Percentiles rank a stretch among this genome's conserved stretches.
Evolutionary conservation across 2,329 filamentous ascomycete genomes (phyloP).

Genomic region (Didymella exigua): DNA sequence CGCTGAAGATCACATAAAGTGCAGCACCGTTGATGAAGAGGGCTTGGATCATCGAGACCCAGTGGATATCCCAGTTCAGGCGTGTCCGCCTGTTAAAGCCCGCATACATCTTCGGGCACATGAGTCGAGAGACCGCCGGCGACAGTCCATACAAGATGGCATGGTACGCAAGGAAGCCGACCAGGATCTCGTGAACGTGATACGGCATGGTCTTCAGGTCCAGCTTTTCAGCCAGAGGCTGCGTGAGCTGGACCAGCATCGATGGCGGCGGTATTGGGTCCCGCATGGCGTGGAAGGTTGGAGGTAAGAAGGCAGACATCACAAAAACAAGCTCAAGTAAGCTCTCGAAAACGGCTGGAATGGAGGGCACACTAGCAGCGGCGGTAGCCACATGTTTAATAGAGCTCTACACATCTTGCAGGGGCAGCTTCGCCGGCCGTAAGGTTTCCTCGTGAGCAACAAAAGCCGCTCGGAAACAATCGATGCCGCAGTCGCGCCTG

Average conservation of each 20-base stretch:
- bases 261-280: conserved; percentile 71
- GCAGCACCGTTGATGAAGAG: conserved; percentile 72
- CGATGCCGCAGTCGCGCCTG: conserved; percentile 18
- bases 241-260: conserved; percentile 60
- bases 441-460: conserved; percentile 16
- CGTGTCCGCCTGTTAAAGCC: conserved; percentile 66
- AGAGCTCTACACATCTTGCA: background rate
- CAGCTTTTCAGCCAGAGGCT: conserved; percentile 68
- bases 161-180: conserved; percentile 71
- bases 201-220: conserved; percentile 71
- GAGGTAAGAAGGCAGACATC: conserved; percentile 27
- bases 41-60: conserved; percentile 79
- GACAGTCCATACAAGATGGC: conserved; percentile 70
- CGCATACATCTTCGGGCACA: conserved; percentile 69
- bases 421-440: background rate
- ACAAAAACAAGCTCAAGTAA: conserved; percentile 20
- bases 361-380: conserved; percentile 11
- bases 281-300: conserved; percentile 60
- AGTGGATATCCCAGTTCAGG: conserved; percentile 86
- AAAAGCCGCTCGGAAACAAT: conserved; percentile 15
- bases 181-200: conserved; percentile 77
- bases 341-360: conserved; percentile 5
- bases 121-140: conserved; percentile 65
- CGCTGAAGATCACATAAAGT: conserved; percentile 70
- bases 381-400: conserved; percentile 14